Base-by-base conservation (phyloP, 2,329 filamentous ascomycete genomes). In the Pyrenophora teres region DNA sequence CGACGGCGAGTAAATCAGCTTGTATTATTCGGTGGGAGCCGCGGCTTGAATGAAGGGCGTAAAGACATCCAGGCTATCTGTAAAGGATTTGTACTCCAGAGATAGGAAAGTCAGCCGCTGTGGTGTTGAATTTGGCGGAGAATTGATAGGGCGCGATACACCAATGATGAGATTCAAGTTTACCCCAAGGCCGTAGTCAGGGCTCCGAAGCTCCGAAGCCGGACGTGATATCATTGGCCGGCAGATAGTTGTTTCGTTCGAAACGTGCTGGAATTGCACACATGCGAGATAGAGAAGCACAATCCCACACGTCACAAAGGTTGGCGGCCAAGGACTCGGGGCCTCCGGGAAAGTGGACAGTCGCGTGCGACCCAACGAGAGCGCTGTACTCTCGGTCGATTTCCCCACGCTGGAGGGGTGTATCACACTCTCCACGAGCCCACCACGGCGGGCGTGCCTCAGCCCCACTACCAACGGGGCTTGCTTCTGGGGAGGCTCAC, bases 201-300 rank as follows among this genome's bases (percentile, higher is more conserved):
- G 54, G 58, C 62, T 65, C 66, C 66, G 65, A 67, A 55, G 58
- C 62, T 65, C 66, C 66, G 65, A 67, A 55, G 58, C 60, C 65
- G 66, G 67, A 52, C 42, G 60, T 43, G 39, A 43, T 47, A 50
- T 49, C 38, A 62, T 64, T 64, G 62, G 60, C 51, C 49, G 44
- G 59, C 47, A 62, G 53, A 46, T 41, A 40, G 39, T 50, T 45
- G 50, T 51, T 43, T 52, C 41, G 40, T 50, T 44, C 39, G 50
- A 58, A 53, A 52, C 53, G 54, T 59, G 54, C 52, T 46, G 41
- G 43, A 60, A 56, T 54, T 52, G 56, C 45, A 60, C 56, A 52
- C 59, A 30, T 48, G 48, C 21, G 37, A 62, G 66, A 69, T 69
- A 68, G 60, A 59, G 43, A 19, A 27, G 16, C 27, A 15, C 27